A percentile compares a stretch with the other conserved stretches of the same genome.
Evolutionary conservation across 257 asterid genomes (phyloP).

Genomic region (Capsicum chinense): DNA sequence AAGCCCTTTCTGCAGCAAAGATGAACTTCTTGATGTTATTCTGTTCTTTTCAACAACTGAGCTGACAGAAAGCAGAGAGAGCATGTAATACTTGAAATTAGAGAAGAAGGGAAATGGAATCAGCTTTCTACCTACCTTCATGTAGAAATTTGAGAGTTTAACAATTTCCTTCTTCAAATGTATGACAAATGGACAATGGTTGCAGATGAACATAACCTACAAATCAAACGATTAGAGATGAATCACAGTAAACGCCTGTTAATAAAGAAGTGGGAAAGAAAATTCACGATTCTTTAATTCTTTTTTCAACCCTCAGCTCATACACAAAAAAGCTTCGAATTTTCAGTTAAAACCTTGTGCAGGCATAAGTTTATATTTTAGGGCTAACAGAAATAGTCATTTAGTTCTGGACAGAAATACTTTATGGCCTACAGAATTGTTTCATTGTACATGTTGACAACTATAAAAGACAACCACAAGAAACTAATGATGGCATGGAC

Average conservation of each 20-base stretch:
- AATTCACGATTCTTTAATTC: background rate
- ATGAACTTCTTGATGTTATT: constrained; percentile 13
- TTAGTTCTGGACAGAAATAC: background rate
- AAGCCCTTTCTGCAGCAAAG: constrained; percentile 80
- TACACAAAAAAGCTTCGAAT: background rate
- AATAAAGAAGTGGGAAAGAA: constrained; percentile 14
- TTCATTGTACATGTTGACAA: background rate
- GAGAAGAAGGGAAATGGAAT: constrained; percentile 24
- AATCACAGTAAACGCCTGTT: background rate
- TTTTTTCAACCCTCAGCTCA: constrained; percentile 14
- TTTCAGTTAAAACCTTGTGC: background rate
- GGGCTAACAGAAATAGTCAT: background rate
- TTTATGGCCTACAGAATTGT: constrained; percentile 15
- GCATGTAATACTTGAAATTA: constrained; percentile 30
- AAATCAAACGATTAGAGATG: constrained; percentile 14
- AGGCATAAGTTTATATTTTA: background rate
- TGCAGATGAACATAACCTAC: constrained; percentile 89
- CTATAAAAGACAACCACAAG: background rate
- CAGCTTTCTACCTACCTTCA: constrained; percentile 58
- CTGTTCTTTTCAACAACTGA: constrained; percentile 20
- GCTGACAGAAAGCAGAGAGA: constrained; percentile 23
- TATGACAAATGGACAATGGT: constrained; percentile 86
- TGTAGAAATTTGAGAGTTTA: constrained; percentile 79
- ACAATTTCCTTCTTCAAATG: constrained; percentile 80
- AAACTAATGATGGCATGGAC: background rate